These are phyloP conservation scores for Closterium sp. DNA, from an alignment of 139 green algal genomes.

Conservation along the genomic window DNA sequence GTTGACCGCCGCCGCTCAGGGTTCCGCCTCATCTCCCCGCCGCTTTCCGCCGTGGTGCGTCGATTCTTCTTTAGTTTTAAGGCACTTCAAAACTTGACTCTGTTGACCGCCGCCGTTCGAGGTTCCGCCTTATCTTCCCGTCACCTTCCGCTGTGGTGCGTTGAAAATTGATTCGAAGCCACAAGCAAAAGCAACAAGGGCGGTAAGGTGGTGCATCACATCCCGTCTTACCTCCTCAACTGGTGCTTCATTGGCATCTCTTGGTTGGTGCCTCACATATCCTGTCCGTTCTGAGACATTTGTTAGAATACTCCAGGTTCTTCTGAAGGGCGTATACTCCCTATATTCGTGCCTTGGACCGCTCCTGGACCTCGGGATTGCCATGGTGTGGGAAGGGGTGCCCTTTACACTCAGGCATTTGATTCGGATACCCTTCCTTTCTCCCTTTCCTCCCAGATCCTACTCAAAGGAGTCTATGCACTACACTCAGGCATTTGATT, in stretches of 20 bases:
- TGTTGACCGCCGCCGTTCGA: too few relatives aligned
- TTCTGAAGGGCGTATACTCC: slow-evolving; percentile 14
- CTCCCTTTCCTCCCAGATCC: background rate
- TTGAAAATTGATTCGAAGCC: background rate
- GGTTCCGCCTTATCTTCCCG: too few relatives aligned
- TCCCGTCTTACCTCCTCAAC: too few relatives aligned
- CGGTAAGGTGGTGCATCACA: too few relatives aligned
- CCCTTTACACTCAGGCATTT: too few relatives aligned
- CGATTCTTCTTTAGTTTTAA: background rate
- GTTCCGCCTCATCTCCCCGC: slow-evolving; percentile 6
- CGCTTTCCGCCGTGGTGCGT: slow-evolving; percentile 6
- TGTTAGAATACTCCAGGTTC: too few relatives aligned
- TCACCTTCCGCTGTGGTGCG: background rate
- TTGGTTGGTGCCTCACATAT: too few relatives aligned
- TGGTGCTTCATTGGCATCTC: background rate
- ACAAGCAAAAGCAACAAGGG: background rate
- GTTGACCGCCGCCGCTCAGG: background rate
- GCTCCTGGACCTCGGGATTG: slow-evolving; percentile 11
- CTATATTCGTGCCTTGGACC: background rate
- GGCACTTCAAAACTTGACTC: too few relatives aligned
- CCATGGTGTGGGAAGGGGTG: too few relatives aligned
- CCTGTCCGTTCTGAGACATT: too few relatives aligned
- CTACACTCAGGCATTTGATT: background rate
- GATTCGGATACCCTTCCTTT: background rate
- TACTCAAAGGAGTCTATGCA: slow-evolving; percentile 20